Evolutionary conservation across 2,329 filamentous ascomycete genomes (phyloP), one percentile per base, ranked within the genome.

Genomic region (Colletotrichum godetiae): DNA sequence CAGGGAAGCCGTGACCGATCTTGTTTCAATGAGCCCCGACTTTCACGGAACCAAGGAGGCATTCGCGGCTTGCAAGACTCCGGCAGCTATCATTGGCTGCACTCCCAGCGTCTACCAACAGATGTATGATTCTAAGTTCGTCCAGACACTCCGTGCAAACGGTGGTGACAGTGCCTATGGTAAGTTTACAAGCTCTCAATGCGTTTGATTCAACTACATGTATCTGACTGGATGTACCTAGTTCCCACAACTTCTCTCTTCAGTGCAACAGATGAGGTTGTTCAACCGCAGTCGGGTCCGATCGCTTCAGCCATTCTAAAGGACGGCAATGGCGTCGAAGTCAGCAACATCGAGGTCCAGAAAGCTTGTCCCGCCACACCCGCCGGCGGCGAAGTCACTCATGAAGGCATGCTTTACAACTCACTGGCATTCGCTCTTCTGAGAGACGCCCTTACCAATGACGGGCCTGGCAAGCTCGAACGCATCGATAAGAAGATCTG

Each of bases 231-330:
- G 12, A 2, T 1, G 0, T 3, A 6, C 4, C 8, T 1, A 71
- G 86, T 90, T 0, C 87, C 88, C 0, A 90, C 88, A 0, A 90
- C 88, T 0, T 87, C 83, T 0, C 80, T 90, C 55, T 90, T 87
- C 79, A 87, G 85, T 1, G 79, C 81, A 19, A 79, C 83, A 33
- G 88, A 90, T 74, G 84, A 90, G 74, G 82, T 90, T 59, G 86
- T 90, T 1, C 78, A 89, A 76, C 88, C 87, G 0, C 84, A 88
- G 78, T 76, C 76, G 22, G 88, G 86, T 2, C 79, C 79, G 0
- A 76, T 77, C 2, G 88, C 88, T 0, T 90, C 88, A 0, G 87
- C 84, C 0, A 84, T 80, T 67, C 77, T 87, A 3, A 68, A 79
- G 27, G 84, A 88, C 60, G 79, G 76, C 1, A 81, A 82, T 5